Conservation (phyloP, 495 filamentous ascomycete species). For the Tirmania nivea region DNA sequence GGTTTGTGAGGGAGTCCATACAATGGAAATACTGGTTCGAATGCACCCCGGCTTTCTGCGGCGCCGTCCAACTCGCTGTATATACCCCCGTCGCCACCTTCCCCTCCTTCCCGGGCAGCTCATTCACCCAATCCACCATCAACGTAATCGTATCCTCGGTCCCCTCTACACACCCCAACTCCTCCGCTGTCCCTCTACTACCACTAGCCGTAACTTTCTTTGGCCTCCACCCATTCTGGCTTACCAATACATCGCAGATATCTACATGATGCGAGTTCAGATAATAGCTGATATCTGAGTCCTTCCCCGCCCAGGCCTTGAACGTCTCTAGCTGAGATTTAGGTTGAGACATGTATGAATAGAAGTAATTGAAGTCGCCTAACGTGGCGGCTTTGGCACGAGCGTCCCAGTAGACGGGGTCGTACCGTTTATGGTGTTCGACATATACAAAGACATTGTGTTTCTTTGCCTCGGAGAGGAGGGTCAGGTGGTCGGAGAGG, state of each 20-base stretch:
- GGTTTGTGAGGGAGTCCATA: constrained; percentile 12
- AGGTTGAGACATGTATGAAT: constrained; percentile 89
- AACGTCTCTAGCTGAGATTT: constrained; percentile 87
- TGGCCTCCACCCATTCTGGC: constrained; percentile 42
- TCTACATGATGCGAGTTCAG: constrained; percentile 88
- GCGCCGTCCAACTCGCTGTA: constrained; percentile 86
- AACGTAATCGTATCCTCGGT: constrained; percentile 90
- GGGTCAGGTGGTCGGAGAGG: constrained; percentile 51
- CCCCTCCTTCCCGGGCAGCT: constrained; percentile 28
- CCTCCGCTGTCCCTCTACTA: constrained; percentile 42
- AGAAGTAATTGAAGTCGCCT: constrained; percentile 95
- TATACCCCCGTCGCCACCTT: constrained; percentile 76
- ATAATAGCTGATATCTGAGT: constrained; percentile 87
- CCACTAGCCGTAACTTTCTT: constrained; percentile 59
- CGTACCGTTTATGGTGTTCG: constrained; percentile 92
- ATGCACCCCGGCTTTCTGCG: constrained; percentile 76
- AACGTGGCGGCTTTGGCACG: constrained; percentile 46
- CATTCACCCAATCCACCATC: constrained; percentile 68
- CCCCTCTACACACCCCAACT: constrained; percentile 52
- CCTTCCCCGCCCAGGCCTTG: constrained; percentile 82
- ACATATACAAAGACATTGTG: constrained; percentile 75
- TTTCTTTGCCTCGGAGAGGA: constrained; percentile 49
- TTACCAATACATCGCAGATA: constrained; percentile 71
- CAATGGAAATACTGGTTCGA: constrained; percentile 91
- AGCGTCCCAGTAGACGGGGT: constrained; percentile 79